Evolutionary conservation across 331 rosid species (phyloP), one percentile per base, ranked within the genome.

Genomic region (Quercus tomentella): DNA sequence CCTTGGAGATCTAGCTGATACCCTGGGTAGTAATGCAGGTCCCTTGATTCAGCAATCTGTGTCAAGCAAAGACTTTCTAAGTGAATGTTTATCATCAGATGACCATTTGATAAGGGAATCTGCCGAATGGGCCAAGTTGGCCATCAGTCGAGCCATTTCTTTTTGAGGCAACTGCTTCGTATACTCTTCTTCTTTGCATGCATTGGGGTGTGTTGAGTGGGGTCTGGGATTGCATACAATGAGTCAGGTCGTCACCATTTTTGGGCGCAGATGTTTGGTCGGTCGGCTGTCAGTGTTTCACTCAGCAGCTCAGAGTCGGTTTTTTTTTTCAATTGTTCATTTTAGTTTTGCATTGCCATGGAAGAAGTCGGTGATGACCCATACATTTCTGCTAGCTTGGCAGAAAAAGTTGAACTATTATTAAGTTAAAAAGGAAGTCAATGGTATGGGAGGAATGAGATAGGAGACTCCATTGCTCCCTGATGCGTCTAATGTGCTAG

Each of bases 1-100:
- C 65, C 96, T 92, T 72, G 97, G 97, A 62, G 97, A 92, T 82
- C 83, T 92, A 30, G 97, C 97, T 23, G 97, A 92, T 90, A 92
- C 97, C 6, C 79, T 92, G 84, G 96, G 96, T 22, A 70, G 61
- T 57, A 87, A 75, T 75, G 92, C 95, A 17, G 92, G 91, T 41
- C 80, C 90, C 15, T 76, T 92, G 83, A 89, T 92, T 81, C 88
- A 89, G 90, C 93, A 90, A 70, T 90, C 96, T 58, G 86, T 83
- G 79, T 92, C 97, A 37, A 87, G 93, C 91, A 90, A 81, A 83
- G 93, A 89, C 76, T 92, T 90, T 77, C 89, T 90, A 80, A 89
- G 85, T 70, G 97, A 92, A 73, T 92, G 97, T 79, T 86, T 92
- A 76, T 83, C 87, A 16, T 90, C 96, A 21, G 96, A 92, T n/a